Conservation (phyloP, 306 rosid genomes). For the Acacia acuminata region DNA sequence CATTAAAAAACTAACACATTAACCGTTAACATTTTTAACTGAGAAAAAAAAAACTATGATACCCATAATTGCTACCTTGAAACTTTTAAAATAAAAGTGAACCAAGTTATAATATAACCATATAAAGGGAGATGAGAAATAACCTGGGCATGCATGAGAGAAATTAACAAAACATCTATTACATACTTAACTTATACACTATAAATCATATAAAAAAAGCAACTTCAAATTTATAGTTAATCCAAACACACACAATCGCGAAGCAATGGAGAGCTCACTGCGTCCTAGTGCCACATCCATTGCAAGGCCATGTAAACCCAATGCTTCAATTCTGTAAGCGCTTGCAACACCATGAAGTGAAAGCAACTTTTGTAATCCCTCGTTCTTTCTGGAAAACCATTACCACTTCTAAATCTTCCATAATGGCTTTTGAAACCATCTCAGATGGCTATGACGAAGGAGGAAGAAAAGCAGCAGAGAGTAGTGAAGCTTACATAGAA, state of each 20-base stretch:
- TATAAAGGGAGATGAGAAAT: neutral
- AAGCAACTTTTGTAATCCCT: constrained; percentile 28
- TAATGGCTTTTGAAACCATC: constrained; percentile 28
- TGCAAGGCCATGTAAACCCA: constrained; percentile 42
- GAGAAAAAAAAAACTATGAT: too few relatives aligned
- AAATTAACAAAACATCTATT: too few relatives aligned
- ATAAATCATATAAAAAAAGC: too few relatives aligned
- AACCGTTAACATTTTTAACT: too few relatives aligned
- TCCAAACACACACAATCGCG: too few relatives aligned
- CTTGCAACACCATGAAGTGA: constrained; percentile 19
- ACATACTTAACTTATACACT: too few relatives aligned
- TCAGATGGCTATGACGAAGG: constrained; percentile 38
- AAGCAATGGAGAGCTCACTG: constrained; percentile 22
- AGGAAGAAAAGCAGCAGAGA: neutral
- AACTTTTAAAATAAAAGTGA: too few relatives aligned
- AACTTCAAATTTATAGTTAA: too few relatives aligned
- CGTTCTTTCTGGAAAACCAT: constrained; percentile 2
- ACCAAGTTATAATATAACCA: neutral
- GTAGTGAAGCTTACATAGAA: neutral
- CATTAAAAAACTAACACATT: too few relatives aligned
- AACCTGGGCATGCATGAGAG: neutral
- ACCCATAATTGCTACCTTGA: too few relatives aligned
- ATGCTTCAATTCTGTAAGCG: constrained; percentile 39
- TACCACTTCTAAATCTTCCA: neutral
- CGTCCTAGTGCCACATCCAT: constrained; percentile 25